These are phyloP conservation scores for Chrysanthemum seticuspe DNA, from an alignment of 129 eudicot genomes.

Conservation along the genomic window DNA sequence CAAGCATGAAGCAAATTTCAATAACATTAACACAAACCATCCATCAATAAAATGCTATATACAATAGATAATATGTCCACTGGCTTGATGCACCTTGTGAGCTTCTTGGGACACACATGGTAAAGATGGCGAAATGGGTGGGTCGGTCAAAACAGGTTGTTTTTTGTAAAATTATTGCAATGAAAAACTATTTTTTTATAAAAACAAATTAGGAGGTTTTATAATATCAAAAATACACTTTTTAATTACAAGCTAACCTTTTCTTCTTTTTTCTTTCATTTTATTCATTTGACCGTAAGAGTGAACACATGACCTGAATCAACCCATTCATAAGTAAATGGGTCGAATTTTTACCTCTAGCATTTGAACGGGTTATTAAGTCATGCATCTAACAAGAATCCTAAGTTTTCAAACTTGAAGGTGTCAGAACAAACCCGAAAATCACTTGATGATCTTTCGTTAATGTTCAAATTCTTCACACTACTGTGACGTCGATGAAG, in stretches of 20 bases:
- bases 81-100: background rate
- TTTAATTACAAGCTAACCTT: background rate
- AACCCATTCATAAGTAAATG: background rate
- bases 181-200: no score
- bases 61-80: background rate
- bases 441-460: slow-evolving; percentile 27
- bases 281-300: background rate
- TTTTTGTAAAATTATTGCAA: background rate
- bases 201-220: background rate
- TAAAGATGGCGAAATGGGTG: background rate
- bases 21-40: slow-evolving; percentile 2
- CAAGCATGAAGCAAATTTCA: slow-evolving; percentile 8
- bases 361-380: background rate
- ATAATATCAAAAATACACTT: background rate
- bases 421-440: slow-evolving; percentile 63
- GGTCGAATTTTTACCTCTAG: background rate
- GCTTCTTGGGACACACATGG: background rate
- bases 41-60: slow-evolving; percentile 10
- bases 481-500: slow-evolving; percentile 36
- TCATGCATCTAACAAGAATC: background rate
- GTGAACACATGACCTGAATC: background rate
- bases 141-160: background rate
- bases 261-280: no score
- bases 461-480: slow-evolving; percentile 36
- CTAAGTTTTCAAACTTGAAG: background rate